Percentiles rank a stretch among this genome's conserved stretches.
Conservation (phyloP, 2,329 filamentous ascomycete genomes). For the Botrytis elliptica region DNA sequence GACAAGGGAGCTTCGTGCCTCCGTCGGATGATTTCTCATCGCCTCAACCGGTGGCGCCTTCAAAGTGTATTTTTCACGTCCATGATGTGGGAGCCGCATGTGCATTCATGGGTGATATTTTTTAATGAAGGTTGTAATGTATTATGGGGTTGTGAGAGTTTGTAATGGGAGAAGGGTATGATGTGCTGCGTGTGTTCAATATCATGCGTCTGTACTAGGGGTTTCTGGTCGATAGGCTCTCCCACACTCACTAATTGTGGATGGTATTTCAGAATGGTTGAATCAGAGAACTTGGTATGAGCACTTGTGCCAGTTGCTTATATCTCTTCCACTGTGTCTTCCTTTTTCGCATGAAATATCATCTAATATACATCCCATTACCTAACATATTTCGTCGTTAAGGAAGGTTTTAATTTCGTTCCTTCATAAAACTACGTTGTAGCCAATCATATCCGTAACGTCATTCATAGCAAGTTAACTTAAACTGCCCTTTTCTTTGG, state of each 20-base stretch:
- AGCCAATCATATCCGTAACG: slow-evolving; percentile 17
- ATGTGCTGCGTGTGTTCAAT: too few species aligned
- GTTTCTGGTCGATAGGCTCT: neutral
- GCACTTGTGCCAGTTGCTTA: neutral
- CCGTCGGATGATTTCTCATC: neutral
- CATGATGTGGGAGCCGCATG: neutral
- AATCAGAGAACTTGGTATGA: neutral
- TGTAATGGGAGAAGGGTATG: neutral
- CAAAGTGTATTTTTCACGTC: slow-evolving; percentile 13
- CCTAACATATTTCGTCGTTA: neutral
- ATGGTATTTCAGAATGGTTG: neutral
- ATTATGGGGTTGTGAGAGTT: neutral
- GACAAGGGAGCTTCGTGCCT: neutral
- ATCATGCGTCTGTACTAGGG: neutral
- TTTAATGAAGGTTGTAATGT: neutral
- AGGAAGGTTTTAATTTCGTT: neutral
- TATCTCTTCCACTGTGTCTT: neutral
- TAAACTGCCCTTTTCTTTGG: slow-evolving; percentile 38
- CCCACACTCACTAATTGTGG: neutral
- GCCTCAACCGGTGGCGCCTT: neutral
- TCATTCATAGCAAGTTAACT: slow-evolving; percentile 37
- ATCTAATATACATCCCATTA: slow-evolving; percentile 12
- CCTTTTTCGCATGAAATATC: neutral
- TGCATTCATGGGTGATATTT: neutral
- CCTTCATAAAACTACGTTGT: slow-evolving; percentile 1